These are phyloP conservation scores for Pythium myriotylum DNA, from an alignment of 352 stramenopile genomes.

Conservation along the genomic window DNA sequence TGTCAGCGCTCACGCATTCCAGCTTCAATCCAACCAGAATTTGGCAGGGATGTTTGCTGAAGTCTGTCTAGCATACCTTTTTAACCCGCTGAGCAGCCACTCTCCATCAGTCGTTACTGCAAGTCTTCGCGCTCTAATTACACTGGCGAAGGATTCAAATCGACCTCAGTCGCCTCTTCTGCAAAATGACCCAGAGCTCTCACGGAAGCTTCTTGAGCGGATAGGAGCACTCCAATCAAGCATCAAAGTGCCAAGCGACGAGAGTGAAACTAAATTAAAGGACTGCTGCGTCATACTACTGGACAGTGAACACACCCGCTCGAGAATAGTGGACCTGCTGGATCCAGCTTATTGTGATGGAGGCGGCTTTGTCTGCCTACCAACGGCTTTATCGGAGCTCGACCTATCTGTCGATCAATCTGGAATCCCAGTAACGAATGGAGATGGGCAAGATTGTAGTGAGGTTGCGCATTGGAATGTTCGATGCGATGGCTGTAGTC, in stretches of 20 bases:
- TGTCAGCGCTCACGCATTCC: constrained; percentile 4
- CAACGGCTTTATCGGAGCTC: constrained; percentile 3
- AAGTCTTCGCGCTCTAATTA: constrained; percentile 13
- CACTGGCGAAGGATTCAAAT: constrained; percentile 3
- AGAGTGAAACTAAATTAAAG: constrained; percentile 22
- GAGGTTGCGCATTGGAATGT: constrained; percentile 64
- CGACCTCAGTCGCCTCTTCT: neutral
- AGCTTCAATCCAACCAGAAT: constrained; percentile 3
- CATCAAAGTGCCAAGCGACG: constrained; percentile 13
- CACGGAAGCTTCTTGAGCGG: constrained; percentile 11
- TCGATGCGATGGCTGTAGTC: constrained; percentile 79
- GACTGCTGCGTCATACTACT: constrained; percentile 57
- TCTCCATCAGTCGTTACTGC: constrained; percentile 1
- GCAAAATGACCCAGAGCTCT: neutral
- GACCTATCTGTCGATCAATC: constrained; percentile 8
- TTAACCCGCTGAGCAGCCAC: neutral
- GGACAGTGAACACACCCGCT: constrained; percentile 39
- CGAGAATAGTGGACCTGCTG: constrained; percentile 51
- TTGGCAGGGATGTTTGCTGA: constrained; percentile 8
- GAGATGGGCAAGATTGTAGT: neutral
- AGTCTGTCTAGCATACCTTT: constrained; percentile 14
- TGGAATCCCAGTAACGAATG: neutral
- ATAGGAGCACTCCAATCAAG: constrained; percentile 27
- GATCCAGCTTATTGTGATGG: constrained; percentile 20
- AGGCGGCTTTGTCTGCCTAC: constrained; percentile 6